Evolutionary conservation across 108 stramenopile genomes (phyloP), one percentile per base, ranked within the genome.

Genomic region (Skeletonema tropicum): DNA sequence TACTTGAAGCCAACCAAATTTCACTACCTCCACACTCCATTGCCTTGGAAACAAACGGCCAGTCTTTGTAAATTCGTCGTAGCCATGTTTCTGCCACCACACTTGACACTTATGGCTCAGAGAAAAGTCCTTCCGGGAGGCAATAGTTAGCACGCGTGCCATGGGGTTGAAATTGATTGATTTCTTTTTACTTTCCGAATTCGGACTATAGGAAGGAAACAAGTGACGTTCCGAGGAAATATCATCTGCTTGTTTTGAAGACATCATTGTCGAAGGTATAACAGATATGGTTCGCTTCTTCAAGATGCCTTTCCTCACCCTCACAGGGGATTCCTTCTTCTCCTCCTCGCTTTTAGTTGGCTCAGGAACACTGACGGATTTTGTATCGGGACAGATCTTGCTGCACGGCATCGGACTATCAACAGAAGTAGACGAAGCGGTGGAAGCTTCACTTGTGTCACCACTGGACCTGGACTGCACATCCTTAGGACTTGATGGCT

Each of bases 11-110:
- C 52, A 95, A 74, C 94, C 94, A 95, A 46, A 95, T 88, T 71
- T 95, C 91, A 63, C 89, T 90, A 63, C 94, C 94, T 38, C 94
- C 94, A 64, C 91, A 83, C 57, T 90, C 66, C 90, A 95, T 95
- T 59, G 91, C 94, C 76, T 87, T 90, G 29, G 94, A 88, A 19
- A 95, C 89, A 59, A 95, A 90, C 94, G 68, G 9, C 94, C 91
- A 17, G 94, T 91, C 80, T 89, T 95, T 61, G 91, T 89, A 72
- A 95, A 95, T 55, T 87, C 89, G 52, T 95, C 94, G 59, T 92
- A 95, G 65, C 92, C 94, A 13, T 46, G 61, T 61, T 86, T 88
- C 78, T 91, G 90, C 94, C 94, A 95, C 94, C 94, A 95, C 9
- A 95, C 82, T 32, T 68, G 46, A 19, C 74, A 73, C 66, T 90